phyloP scores from a whole-genome alignment of 768 basidiomycete genomes.

The Kwoniella europaea region DNA sequence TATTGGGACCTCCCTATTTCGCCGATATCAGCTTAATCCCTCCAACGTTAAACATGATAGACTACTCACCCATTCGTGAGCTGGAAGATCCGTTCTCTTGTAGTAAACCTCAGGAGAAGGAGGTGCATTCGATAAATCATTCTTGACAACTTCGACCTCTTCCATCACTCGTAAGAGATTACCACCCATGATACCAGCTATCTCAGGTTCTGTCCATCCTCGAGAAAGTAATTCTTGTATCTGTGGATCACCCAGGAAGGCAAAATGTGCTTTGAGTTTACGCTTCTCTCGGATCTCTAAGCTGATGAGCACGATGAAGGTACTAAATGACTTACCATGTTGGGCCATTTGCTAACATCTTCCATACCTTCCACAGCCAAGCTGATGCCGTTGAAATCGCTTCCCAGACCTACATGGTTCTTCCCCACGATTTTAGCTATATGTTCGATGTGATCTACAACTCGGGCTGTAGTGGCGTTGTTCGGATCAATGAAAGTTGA shows the following conservation, averaged over 20 bases:
- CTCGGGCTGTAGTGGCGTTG: conserved; percentile 27
- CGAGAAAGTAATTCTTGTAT: conserved; percentile 33
- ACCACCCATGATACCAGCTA: conserved; percentile 34
- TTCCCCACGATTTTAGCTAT: conserved; percentile 28
- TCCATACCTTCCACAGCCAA: conserved; percentile 37
- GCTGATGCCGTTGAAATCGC: conserved; percentile 38
- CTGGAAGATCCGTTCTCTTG: conserved; percentile 36
- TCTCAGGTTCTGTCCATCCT: conserved; percentile 38
- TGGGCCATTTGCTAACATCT: conserved; percentile 33
- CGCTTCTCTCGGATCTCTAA: background rate
- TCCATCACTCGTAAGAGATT: conserved; percentile 39
- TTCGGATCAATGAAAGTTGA: conserved; percentile 31
- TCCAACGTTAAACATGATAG: conserved; percentile 13
- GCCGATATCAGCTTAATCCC: background rate
- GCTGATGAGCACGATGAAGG: background rate
- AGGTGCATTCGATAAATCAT: background rate
- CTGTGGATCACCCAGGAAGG: conserved; percentile 2
- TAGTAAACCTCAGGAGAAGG: conserved; percentile 30
- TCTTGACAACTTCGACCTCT: conserved; percentile 26
- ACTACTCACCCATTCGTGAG: conserved; percentile 31
- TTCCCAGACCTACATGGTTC: conserved; percentile 33
- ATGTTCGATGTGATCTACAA: conserved; percentile 43
- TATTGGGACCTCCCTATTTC: conserved; percentile 29
- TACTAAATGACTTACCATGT: conserved; percentile 14
- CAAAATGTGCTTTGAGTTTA: background rate